Evolutionary conservation across 2,329 filamentous ascomycete species (phyloP).

Genomic region (Paecilomyces sp.): DNA sequence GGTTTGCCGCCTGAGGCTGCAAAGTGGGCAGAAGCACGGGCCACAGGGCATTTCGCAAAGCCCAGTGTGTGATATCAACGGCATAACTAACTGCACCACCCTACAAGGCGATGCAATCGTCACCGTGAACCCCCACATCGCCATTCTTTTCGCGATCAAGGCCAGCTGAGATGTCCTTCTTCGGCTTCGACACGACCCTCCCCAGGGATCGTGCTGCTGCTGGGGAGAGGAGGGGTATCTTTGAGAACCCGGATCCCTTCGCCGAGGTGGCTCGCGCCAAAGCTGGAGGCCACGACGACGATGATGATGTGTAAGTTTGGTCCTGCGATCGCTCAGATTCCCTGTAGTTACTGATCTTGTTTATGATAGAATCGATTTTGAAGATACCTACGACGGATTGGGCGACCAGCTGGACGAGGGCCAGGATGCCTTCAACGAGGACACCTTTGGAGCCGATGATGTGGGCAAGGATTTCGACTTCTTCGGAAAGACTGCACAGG

Average conservation of each 20-base stretch:
- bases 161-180: conserved; percentile 69
- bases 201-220: conserved; percentile 61
- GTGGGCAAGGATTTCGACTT: conserved; percentile 96
- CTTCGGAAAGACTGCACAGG: conserved; percentile 83
- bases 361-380: conserved; percentile 65
- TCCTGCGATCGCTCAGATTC: conserved; percentile 23
- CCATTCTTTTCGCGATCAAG: conserved; percentile 6
- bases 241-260: conserved; percentile 85
- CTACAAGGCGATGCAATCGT: conserved; percentile 12
- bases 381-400: conserved; percentile 94
- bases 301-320: conserved; percentile 53
- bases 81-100: conserved; percentile 17
- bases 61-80: conserved; percentile 13
- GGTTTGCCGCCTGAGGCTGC: not conserved
- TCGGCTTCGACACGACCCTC: conserved; percentile 71
- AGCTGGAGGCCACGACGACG: conserved; percentile 40
- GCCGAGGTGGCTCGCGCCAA: conserved; percentile 63
- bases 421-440: conserved; percentile 92
- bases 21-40: not conserved
- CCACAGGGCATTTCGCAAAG: not conserved
- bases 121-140: conserved; percentile 9
- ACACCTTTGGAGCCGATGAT: conserved; percentile 67
- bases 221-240: conserved; percentile 61
- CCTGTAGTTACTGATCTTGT: not conserved
- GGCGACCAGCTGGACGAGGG: conserved; percentile 86